These are phyloP conservation scores for Xylariaceae sp. DNA, from an alignment of 2,329 filamentous ascomycete genomes.

Conservation along the genomic window DNA sequence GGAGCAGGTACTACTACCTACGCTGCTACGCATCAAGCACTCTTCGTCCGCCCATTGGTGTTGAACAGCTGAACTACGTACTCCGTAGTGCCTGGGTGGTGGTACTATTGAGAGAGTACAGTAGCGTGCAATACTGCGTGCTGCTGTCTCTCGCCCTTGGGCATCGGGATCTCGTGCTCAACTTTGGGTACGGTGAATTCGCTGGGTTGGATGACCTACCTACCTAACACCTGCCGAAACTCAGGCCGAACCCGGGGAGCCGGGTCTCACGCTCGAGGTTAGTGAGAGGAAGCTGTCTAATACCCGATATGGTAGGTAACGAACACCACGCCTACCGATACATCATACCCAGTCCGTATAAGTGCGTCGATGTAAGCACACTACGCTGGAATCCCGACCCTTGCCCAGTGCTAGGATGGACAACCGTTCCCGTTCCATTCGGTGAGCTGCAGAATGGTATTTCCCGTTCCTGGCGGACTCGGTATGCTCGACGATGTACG, in stretches of 20 bases:
- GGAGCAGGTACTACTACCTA: neutral
- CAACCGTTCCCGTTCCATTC: constrained; percentile 6
- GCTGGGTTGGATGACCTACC: no score
- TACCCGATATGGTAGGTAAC: neutral
- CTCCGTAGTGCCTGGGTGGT: neutral
- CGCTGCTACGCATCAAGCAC: neutral
- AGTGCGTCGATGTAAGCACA: neutral
- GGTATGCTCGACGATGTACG: neutral
- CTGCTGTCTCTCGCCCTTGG: neutral
- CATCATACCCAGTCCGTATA: neutral
- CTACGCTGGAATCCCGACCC: neutral
- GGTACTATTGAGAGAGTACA: neutral
- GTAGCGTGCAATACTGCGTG: neutral
- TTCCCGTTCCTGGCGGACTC: neutral
- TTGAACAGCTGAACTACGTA: neutral
- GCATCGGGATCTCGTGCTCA: neutral
- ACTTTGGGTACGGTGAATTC: no score
- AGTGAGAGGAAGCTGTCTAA: neutral
- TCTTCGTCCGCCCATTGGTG: neutral
- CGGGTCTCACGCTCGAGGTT: constrained; percentile 1
- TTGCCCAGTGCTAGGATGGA: constrained; percentile 1
- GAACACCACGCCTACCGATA: neutral
- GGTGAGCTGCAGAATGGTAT: constrained; percentile 6
- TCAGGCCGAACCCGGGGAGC: constrained; percentile 10
- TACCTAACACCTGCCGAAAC: no score